Percentiles rank a stretch among this genome's conserved stretches.
phyloP scores from a whole-genome alignment of 352 stramenopile genomes.

The Pythium scleroteichum region DNA sequence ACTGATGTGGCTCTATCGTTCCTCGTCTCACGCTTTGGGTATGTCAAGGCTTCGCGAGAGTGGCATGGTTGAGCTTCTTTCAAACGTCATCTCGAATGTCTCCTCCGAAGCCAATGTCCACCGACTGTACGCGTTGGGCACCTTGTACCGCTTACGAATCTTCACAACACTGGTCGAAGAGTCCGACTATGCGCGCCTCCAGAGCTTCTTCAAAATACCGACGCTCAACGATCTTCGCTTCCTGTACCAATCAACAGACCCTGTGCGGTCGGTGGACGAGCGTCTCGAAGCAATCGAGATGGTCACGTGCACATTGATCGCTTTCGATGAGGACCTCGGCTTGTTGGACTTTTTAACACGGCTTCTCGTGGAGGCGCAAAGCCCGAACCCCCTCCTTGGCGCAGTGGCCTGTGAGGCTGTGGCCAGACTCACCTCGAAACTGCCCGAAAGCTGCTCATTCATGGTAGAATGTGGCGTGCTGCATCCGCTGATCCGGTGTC shows the following conservation, averaged over 20 bases:
- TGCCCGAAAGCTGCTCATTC: neutral
- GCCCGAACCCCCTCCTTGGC: neutral
- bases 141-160: neutral
- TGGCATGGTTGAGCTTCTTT: too few relatives aligned
- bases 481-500: neutral
- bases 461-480: neutral
- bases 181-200: neutral
- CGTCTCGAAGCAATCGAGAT: slow-evolving; percentile 1
- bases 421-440: neutral
- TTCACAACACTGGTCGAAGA: neutral
- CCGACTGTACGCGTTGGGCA: too few relatives aligned
- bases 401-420: neutral
- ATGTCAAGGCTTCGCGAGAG: too few relatives aligned
- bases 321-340: neutral
- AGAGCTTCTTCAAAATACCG: neutral
- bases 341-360: neutral
- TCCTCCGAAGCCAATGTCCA: too few relatives aligned
- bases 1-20: neutral
- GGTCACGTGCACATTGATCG: neutral
- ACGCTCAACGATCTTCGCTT: neutral
- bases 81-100: too few relatives aligned
- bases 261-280: neutral
- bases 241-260: neutral
- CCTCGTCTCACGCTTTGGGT: neutral
- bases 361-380: neutral